Base-by-base conservation (phyloP, 2,329 filamentous ascomycete genomes). In the Apiospora hydei region DNA sequence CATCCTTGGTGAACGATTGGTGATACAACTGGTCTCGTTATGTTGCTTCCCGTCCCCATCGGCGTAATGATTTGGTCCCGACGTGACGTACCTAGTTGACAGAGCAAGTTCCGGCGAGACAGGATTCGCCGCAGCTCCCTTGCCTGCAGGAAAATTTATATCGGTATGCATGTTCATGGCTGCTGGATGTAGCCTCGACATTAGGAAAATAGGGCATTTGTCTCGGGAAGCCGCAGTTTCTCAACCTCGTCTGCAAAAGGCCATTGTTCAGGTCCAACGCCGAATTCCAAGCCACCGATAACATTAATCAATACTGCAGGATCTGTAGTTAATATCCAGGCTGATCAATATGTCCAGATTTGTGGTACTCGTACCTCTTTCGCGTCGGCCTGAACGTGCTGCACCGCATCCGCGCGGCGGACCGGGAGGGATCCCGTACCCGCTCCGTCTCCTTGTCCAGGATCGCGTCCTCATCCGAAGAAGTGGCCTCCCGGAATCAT, bases 201-300 rank as follows among this genome's bases (percentile, higher is more conserved):
- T 10, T n/a, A 21, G 34, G 34, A 10, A 64, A 41, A 64, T 24
- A 41, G 57, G 18, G 34, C 57, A 41, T 41, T 1, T 64, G 57
- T 64, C 57, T 64, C 57, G 34, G 57, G 57, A 64, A 13, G 34
- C 21, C 57, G 57, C 57, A 64, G 57, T 64, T 18, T 24, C 10
- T 64, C 34, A 16, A 64, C 30, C 18, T 61, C 57, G 10, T 64
- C 18, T 24, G n/a, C 34, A 4, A 64, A n/a, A 24, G 8, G 21
- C 7, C 57, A 64, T 41, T 64, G 57, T 41, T 64, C 57, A 41
- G n/a, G 57, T 41, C 34, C 34, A 64, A 64, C 57, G 34, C 57
- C 57, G 57, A 64, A n/a, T 34, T 24, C 57, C 34, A 64, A 64
- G 57, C 34, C 57, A 64, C 34, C 57, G 34, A 64, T n/a, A 64